phyloP scores from a whole-genome alignment of 208 protist species.

The Willaertia magna region DNA sequence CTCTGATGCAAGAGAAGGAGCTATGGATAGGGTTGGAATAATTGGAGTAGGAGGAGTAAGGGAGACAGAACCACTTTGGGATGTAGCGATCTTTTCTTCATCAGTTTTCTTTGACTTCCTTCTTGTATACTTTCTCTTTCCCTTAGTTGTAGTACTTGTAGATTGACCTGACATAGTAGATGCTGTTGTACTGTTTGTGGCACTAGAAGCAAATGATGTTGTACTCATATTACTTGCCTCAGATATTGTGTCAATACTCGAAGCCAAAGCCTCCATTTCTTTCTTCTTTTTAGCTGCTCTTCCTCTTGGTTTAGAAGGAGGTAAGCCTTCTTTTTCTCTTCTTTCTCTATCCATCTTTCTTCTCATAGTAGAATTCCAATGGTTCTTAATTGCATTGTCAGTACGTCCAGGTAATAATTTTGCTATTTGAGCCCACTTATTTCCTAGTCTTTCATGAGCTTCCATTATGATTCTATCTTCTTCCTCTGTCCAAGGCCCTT shows the following conservation, averaged over 20 bases:
- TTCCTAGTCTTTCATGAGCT: slow-evolving; percentile 36
- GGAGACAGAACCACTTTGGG: background rate
- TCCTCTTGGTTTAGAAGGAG: background rate
- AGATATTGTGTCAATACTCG: background rate
- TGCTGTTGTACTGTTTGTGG: background rate
- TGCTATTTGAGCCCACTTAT: slow-evolving; percentile 56
- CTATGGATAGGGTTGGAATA: background rate
- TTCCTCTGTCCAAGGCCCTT: slow-evolving; percentile 19
- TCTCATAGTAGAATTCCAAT: slow-evolving; percentile 57
- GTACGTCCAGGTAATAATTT: slow-evolving; percentile 45
- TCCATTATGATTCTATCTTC: slow-evolving; percentile 45
- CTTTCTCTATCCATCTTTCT: background rate
- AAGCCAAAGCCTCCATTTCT: no score
- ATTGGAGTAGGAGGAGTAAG: background rate
- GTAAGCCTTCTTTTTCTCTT: background rate
- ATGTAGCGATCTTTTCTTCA: background rate
- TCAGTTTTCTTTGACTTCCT: background rate
- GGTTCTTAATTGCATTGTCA: slow-evolving; percentile 58
- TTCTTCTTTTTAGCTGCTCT: background rate
- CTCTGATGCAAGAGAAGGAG: background rate
- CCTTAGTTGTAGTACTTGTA: background rate
- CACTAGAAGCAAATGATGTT: background rate
- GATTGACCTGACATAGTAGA: background rate
- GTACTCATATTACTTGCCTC: background rate
- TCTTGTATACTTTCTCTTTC: slow-evolving; percentile 1